Conservation (phyloP, 345 rosid genomes). For the Balakata baccata region DNA sequence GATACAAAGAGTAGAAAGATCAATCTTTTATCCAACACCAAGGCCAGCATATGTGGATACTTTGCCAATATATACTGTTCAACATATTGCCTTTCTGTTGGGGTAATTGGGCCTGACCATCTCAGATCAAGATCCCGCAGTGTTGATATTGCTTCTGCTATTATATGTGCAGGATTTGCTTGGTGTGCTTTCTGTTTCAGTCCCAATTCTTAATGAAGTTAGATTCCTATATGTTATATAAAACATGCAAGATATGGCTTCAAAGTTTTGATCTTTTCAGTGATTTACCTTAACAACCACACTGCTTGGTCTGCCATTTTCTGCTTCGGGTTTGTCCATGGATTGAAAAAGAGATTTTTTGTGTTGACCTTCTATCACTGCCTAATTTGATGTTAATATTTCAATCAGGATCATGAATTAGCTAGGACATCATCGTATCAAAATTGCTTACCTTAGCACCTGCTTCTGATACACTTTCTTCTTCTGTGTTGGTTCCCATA, state of each 20-base stretch:
- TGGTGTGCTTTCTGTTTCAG: constrained; percentile 53
- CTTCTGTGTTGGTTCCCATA: constrained; percentile 37
- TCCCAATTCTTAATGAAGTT: neutral
- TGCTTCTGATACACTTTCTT: constrained; percentile 24
- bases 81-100: constrained; percentile 64
- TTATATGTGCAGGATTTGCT: constrained; percentile 61
- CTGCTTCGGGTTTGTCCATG: constrained; percentile 37
- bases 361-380: constrained; percentile 36
- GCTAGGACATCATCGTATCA: neutral
- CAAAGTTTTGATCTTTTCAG: neutral
- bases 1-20: constrained; percentile 54
- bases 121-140: constrained; percentile 58
- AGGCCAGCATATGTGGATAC: constrained; percentile 68
- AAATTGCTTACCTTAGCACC: constrained; percentile 38
- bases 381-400: constrained; percentile 24
- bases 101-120: constrained; percentile 76
- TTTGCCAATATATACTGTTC: constrained; percentile 62
- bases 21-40: constrained; percentile 45
- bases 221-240: neutral
- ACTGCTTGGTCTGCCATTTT: constrained; percentile 56
- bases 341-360: constrained; percentile 41
- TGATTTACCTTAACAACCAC: constrained; percentile 58
- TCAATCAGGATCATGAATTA: constrained; percentile 2
- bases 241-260: too few species aligned
- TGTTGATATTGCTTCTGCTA: constrained; percentile 75